phyloP scores from a whole-genome alignment of 768 basidiomycete species.

The Cystobasidiopsis lactophilus region DNA sequence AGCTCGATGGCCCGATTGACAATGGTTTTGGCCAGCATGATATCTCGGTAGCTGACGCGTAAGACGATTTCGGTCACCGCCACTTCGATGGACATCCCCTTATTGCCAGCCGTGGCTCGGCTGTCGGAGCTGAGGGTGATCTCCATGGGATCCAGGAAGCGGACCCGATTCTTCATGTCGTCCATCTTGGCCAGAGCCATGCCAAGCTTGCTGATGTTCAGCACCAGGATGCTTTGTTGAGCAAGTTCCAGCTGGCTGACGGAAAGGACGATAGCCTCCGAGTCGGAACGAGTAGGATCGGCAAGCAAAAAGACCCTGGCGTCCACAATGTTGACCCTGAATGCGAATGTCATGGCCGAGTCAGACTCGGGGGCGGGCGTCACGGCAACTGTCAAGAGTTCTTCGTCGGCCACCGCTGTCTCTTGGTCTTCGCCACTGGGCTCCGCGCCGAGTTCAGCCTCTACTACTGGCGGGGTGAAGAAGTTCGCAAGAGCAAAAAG shows the following conservation, averaged over 20 bases:
- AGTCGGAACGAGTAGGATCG: slow-evolving; percentile 49
- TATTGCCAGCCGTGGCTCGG: slow-evolving; percentile 30
- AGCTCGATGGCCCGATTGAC: slow-evolving; percentile 66
- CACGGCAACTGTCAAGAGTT: no score
- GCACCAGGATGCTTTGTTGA: slow-evolving; percentile 40
- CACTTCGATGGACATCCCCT: slow-evolving; percentile 55
- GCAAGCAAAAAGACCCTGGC: slow-evolving; percentile 74
- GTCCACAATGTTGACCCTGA: slow-evolving; percentile 72
- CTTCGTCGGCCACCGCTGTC: neutral
- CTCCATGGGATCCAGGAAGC: slow-evolving; percentile 83
- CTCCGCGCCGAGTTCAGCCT: slow-evolving; percentile 11
- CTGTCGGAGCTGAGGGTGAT: slow-evolving; percentile 68
- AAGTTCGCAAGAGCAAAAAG: slow-evolving; percentile 73
- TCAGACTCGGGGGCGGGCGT: no score
- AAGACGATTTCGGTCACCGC: slow-evolving; percentile 61
- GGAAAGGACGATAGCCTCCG: slow-evolving; percentile 68
- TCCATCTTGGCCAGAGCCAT: slow-evolving; percentile 89
- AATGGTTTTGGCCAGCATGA: slow-evolving; percentile 65
- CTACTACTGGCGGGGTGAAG: slow-evolving; percentile 38
- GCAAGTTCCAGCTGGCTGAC: slow-evolving; percentile 67
- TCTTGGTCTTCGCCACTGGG: neutral
- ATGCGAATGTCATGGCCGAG: slow-evolving; percentile 26
- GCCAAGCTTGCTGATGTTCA: slow-evolving; percentile 58
- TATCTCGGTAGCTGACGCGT: slow-evolving; percentile 85
- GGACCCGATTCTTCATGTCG: slow-evolving; percentile 51